Evolutionary conservation across 108 stramenopile genomes (phyloP), one percentile per base, ranked within the genome.

Genomic region (Pseudonitzschia multiseries): DNA sequence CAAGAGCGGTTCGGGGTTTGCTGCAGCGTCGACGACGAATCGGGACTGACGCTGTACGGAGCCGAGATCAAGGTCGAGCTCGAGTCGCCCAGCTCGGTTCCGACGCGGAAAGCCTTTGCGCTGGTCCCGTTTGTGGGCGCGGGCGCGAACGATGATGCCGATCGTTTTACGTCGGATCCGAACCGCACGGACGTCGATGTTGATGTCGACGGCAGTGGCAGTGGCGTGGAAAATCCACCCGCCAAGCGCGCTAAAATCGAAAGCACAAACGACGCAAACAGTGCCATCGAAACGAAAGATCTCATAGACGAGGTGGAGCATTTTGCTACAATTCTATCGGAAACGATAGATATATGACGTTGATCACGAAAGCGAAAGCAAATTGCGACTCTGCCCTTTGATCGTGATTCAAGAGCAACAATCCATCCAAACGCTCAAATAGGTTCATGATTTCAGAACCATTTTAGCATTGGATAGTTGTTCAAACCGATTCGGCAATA

Each of bases 1-100:
- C 78, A 88, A 83, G 86, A 90, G 62, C 44, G 88, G 21, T 86
- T 91, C 77, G 89, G 88, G 18, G 69, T 92, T 17, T 71, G 83
- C 12, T 89, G 86, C 62, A 71, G 64, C 57, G 65, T 77, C 32
- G 75, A 29, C 62, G 69, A 81, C 2, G 81, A 82, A 5, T 14
- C 29, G 6, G 70, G 71, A 10, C 65, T 94, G 29, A 82, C 74
- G 8, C 28, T 94, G 27, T 78, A 86, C 71, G 83, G 83, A 15
- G 71, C 81, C 31, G 73, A 86, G 62, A 77, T 90, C 12, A 43
- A 80, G 57, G 83, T 84, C 14, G 65, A 77, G 50, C 57, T 85
- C 26, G 86, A 85, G 54, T 79, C 86, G 18, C 90, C 93, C 10
- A 51, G 48, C 20, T 51, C 77, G 0, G 57, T 69, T 46, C 74